Percentiles rank a stretch among this genome's conserved stretches.
Conservation (phyloP, 164 flowering plant species). For the Liriodendron chinense region DNA sequence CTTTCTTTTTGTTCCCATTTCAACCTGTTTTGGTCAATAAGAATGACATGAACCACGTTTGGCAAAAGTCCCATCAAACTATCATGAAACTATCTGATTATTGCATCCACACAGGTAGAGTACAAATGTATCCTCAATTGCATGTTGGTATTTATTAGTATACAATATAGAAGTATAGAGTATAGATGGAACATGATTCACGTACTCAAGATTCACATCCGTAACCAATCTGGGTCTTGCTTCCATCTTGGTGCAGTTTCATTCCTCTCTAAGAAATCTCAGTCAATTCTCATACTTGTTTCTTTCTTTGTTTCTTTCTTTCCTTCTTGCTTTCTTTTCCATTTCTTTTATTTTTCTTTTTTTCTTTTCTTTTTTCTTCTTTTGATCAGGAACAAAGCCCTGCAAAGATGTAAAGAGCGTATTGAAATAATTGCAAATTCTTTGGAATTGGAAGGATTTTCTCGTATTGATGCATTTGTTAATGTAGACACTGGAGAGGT, state of each 20-base stretch:
- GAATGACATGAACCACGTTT: no score
- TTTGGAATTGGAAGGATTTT: slow-evolving; percentile 80
- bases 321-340: no score
- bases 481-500: slow-evolving; percentile 91
- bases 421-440: slow-evolving; percentile 81
- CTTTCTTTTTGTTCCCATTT: no score
- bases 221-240: not conserved
- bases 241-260: not conserved
- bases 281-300: not conserved
- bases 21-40: no score
- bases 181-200: not conserved
- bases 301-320: not conserved
- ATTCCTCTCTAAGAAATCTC: not conserved
- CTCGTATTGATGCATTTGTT: slow-evolving; percentile 87
- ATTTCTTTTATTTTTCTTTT: no score
- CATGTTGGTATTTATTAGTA: not conserved
- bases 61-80: no score
- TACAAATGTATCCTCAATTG: not conserved
- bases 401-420: slow-evolving; percentile 58
- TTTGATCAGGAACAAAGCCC: slow-evolving; percentile 50
- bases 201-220: not conserved
- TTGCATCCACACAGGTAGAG: no score
- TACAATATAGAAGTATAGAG: not conserved
- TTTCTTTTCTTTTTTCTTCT: not conserved
- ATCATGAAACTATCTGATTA: no score